Evolutionary conservation across 805 yeast genomes (phyloP), one percentile per base, ranked within the genome.

Genomic region (Starmera caribaea): DNA sequence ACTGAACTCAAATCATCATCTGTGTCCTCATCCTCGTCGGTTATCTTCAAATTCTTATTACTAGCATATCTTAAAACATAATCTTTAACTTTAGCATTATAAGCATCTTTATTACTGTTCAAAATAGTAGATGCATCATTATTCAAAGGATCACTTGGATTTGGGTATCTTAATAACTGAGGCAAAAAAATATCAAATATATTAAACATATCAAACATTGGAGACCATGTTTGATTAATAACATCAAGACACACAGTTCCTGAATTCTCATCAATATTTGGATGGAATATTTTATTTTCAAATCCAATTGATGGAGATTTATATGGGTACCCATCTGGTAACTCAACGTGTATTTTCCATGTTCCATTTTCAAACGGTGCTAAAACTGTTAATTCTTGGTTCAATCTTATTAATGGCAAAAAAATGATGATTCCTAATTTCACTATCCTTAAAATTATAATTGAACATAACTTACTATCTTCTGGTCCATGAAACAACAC

Each of bases 141-240:
- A 54, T 90, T 90, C 45, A 90, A 69, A 1, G 98, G 98, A 58
- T 90, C 98, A 12, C 90, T 69, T 2, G 97, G 90, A 54, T 90
- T 90, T 15, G 97, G 97, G 54, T 90, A 92, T 40, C 89, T 74
- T 45, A 90, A 66, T 42, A 90, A 65, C 51, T 94, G 97, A 7
- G 98, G 98, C 43, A 90, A 65, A 64, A 90, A 92, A 56, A 86
- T 81, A 54, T 90, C 97, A 57, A 92, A 86, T 21, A 90, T 84
- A 57, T 92, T 92, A 47, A 80, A 68, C 47, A 92, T 72, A 40
- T 92, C 97, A 66, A 88, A 90, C 87, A 90, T 84, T 2, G 98
- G 97, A 33, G 95, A 84, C 98, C 98, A 90, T 1, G 97, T 87
- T 56, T 90, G 96, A 58, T 90, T 90, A 46, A 90, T 89, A 14